Base-by-base conservation (phyloP, 106 monocot genomes). In the Dioscorea alata region DNA sequence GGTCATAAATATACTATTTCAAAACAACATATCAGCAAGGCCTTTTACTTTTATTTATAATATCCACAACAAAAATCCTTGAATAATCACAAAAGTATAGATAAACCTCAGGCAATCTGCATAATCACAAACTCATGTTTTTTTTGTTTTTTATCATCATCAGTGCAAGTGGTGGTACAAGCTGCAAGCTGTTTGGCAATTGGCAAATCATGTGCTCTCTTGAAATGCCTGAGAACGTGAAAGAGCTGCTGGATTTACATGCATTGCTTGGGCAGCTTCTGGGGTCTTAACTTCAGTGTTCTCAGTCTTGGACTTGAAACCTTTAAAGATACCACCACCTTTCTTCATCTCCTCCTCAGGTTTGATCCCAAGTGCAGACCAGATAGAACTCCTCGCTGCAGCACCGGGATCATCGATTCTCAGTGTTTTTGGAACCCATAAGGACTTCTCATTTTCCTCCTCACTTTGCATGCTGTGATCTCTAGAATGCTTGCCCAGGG, bases 331-430 rank as follows among this genome's bases (percentile, higher is more conserved):
- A 20, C 77, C 52, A 20, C 77, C 48, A 23, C 69, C 71, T 32
- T 57, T 78, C 49, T 69, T 72, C 15, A 50, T 22, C 0, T 71
- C 33, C 48, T 77, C 74, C 13, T 68, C 71, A 33, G 67, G 76
- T 64, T 64, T 80, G 33, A 87, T 87, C 6, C 87, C 87, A 9
- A 83, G 80, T 17, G 87, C 83, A 7, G 87, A 67, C 76, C 83
- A 87, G 62, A 87, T 83, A 24, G 87, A 87, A 60, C 83, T 87
- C 74, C 80, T 87, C 21, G 83, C 83, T 33, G 87, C 87, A 35
- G 68, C 87, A 51, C 75, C 82, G 13, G 80, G 83, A 61, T 87
- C 83, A 74, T 83, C 83, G 35, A 87, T 83, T 80, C 87, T 80
- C 64, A 87, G 63, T 8, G 87, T 87, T 60, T 87, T 87, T 5